Conservation (phyloP, 495 filamentous ascomycete genomes). For the Glutinoglossum americanum region DNA sequence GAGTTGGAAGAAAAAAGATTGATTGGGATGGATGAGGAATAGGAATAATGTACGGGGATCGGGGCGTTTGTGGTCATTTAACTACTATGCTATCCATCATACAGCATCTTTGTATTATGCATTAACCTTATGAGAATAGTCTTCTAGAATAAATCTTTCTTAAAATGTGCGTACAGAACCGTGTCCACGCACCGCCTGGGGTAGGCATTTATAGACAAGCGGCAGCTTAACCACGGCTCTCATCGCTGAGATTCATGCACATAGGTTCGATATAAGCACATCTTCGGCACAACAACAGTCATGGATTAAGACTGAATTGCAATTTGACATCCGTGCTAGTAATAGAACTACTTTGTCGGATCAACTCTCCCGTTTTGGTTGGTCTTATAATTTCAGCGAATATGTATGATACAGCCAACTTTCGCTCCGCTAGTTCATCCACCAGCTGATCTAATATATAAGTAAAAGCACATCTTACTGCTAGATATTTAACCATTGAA, state of each 20-base stretch:
- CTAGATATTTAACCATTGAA: background rate
- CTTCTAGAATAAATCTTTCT: background rate
- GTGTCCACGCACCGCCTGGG: background rate
- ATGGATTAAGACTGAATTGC: slow-evolving; percentile 57
- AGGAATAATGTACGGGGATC: background rate
- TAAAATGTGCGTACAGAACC: background rate
- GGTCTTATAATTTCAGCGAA: background rate
- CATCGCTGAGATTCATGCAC: background rate
- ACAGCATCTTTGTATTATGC: background rate
- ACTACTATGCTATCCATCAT: background rate
- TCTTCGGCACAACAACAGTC: slow-evolving; percentile 89
- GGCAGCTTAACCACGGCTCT: background rate
- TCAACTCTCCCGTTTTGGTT: background rate
- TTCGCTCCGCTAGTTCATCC: background rate
- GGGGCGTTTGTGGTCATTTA: background rate
- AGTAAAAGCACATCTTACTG: background rate
- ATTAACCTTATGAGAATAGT: background rate
- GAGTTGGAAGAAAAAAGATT: slow-evolving; percentile 47
- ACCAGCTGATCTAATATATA: background rate
- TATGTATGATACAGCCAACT: background rate
- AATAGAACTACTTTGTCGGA: background rate
- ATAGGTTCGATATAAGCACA: slow-evolving; percentile 36
- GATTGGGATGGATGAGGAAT: slow-evolving; percentile 33
- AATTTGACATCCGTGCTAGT: slow-evolving; percentile 98
- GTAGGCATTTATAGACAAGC: background rate